Percentiles rank a stretch among this genome's conserved stretches.
Conservation (phyloP, 2,329 filamentous ascomycete genomes). For the Aspergillus alliaceus region DNA sequence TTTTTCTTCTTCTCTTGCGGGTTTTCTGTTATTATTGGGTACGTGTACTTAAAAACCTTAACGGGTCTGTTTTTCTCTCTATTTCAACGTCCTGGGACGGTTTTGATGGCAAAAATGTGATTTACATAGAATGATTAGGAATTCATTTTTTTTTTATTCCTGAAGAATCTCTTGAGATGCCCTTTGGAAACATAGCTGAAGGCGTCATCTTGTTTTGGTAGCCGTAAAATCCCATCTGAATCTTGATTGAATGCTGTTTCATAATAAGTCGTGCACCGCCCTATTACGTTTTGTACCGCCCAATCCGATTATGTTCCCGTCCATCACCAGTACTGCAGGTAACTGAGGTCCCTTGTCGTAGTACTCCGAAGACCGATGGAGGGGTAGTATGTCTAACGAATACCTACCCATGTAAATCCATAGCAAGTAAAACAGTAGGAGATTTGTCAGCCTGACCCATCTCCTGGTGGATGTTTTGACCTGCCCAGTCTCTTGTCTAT, state of each 20-base stretch:
- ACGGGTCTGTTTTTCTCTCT: not conserved
- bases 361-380: too few species aligned
- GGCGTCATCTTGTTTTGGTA: too few species aligned
- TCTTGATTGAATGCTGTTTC: not conserved
- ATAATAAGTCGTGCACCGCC: not conserved
- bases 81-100: not conserved
- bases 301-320: not conserved
- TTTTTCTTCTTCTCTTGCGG: slow-evolving; percentile 11
- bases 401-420: too few species aligned
- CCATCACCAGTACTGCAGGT: not conserved
- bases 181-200: too few species aligned
- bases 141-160: not conserved
- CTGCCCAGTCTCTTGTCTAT: too few species aligned
- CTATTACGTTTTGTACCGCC: not conserved
- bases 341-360: not conserved
- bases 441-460: too few species aligned
- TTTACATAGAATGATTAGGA: slow-evolving; percentile 6
- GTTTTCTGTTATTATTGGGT: not conserved
- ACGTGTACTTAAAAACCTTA: not conserved
- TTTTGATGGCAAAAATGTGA: slow-evolving; percentile 1
- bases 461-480: too few species aligned
- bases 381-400: too few species aligned
- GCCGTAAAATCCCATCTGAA: too few species aligned
- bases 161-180: not conserved
- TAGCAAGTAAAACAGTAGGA: too few species aligned